Conservation (phyloP, 371 early-diverging fungal genomes). For the Capillidium rhysosporum region DNA sequence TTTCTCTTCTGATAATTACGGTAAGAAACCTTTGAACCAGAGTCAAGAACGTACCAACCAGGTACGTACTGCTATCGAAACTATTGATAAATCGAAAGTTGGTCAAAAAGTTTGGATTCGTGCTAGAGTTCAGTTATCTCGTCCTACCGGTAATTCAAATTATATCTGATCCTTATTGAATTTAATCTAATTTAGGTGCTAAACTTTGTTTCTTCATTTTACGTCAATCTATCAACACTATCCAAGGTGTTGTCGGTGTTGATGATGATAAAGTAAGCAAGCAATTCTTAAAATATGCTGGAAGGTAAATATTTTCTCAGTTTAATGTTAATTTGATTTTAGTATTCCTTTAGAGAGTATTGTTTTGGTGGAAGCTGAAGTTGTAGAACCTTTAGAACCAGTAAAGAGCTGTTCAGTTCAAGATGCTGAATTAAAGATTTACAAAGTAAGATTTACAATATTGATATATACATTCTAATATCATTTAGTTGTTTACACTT, state of each 20-base stretch:
- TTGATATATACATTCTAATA: neutral
- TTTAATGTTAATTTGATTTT: constrained; percentile 1
- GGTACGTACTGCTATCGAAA: constrained; percentile 33
- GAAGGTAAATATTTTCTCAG: constrained; percentile 18
- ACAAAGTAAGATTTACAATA: constrained; percentile 19
- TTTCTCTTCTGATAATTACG: constrained; percentile 58
- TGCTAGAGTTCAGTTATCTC: constrained; percentile 78
- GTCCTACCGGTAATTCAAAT: constrained; percentile 42
- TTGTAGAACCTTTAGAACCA: constrained; percentile 59
- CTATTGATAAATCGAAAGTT: constrained; percentile 34
- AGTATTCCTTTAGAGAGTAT: constrained; percentile 78
- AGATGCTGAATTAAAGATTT: constrained; percentile 68
- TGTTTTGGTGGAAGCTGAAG: constrained; percentile 60
- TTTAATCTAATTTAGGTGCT: constrained; percentile 17
- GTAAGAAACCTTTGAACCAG: constrained; percentile 72
- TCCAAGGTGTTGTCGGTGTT: constrained; percentile 64
- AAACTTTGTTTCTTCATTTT: constrained; percentile 86
- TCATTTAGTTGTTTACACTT: constrained; percentile 33
- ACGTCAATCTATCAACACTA: constrained; percentile 70
- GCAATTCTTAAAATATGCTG: constrained; percentile 87
- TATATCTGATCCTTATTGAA: neutral
- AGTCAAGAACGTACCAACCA: constrained; percentile 26
- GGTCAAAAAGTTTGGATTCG: constrained; percentile 63
- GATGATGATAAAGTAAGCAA: constrained; percentile 63
- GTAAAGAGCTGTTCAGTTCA: constrained; percentile 85